Conservation (phyloP, 352 stramenopile genomes). For the Phytophthora capsici region DNA sequence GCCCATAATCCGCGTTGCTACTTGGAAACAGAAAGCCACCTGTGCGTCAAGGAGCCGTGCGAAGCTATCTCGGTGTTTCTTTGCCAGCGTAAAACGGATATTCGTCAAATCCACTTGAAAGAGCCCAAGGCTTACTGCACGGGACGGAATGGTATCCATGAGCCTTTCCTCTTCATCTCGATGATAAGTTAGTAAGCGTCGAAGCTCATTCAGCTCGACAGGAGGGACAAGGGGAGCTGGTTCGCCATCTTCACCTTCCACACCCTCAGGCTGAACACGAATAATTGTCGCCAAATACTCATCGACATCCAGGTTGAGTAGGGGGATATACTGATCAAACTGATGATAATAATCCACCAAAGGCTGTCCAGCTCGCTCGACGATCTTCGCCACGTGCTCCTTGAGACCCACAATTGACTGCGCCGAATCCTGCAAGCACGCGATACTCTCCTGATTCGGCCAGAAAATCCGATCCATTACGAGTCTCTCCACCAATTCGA, state of each 20-base stretch:
- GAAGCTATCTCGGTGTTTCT: constrained; percentile 85
- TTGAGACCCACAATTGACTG: constrained; percentile 67
- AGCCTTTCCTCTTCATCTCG: constrained; percentile 72
- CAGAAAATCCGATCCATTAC: constrained; percentile 97
- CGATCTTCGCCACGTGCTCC: constrained; percentile 50
- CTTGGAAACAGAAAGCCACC: constrained; percentile 65
- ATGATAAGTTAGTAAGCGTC: constrained; percentile 67
- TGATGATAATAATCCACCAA: constrained; percentile 82
- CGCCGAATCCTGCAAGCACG: constrained; percentile 73
- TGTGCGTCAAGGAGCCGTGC: constrained; percentile 76
- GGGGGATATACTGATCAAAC: constrained; percentile 85
- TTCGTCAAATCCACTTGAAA: constrained; percentile 85
- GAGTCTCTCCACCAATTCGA: constrained; percentile 91
- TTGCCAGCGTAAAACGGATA: constrained; percentile 72
- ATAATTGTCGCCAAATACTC: constrained; percentile 80
- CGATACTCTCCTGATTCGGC: constrained; percentile 92
- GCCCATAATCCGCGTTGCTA: constrained; percentile 69
- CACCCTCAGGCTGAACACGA: constrained; percentile 43
- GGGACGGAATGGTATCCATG: constrained; percentile 68
- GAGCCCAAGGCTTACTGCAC: constrained; percentile 74
- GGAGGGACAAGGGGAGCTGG: constrained; percentile 57
- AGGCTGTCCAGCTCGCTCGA: constrained; percentile 55
- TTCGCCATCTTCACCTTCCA: constrained; percentile 49
- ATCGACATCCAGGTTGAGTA: constrained; percentile 93
- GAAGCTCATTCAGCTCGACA: constrained; percentile 79